phyloP scores from a whole-genome alignment of 768 basidiomycete genomes.

The Naganishia vaughanmartiniae region DNA sequence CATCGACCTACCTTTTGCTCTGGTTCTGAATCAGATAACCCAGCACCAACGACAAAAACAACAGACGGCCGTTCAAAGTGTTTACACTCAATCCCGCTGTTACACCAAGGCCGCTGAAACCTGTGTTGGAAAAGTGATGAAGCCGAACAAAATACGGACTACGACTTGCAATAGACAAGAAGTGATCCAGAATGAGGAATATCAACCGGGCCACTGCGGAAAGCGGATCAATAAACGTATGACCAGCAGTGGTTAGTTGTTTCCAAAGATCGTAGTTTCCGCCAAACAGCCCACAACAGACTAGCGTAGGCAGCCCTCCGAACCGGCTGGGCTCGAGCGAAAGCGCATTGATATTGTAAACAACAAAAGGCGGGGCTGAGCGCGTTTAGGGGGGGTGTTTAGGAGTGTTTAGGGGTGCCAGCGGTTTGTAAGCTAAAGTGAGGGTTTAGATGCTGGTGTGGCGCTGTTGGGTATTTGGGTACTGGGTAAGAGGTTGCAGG shows the following conservation, averaged over 20 bases:
- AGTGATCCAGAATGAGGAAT: not conserved
- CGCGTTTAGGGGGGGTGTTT: not conserved
- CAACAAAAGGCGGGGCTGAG: not conserved
- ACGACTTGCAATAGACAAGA: not conserved
- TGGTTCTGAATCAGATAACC: not conserved
- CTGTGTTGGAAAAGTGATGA: not conserved
- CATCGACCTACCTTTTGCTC: constrained; percentile 7
- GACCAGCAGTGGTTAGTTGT: constrained; percentile 1
- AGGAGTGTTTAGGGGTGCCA: not conserved
- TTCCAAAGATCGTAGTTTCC: constrained; percentile 9
- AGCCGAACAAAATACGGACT: not conserved
- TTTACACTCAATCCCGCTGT: not conserved
- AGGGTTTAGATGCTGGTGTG: not conserved
- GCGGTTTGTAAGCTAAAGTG: not conserved
- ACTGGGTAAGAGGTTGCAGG: no score
- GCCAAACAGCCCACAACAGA: not conserved
- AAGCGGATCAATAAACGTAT: not conserved
- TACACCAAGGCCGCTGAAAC: not conserved
- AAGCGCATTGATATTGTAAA: constrained; percentile 19
- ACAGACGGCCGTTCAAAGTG: constrained; percentile 12
- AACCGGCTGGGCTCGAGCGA: not conserved
- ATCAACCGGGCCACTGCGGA: not conserved
- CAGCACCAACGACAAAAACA: constrained; percentile 12
- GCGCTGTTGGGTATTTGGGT: no score
- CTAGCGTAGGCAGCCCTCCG: not conserved